A percentile compares a stretch with the other conserved stretches of the same genome.
These are phyloP conservation scores for Filobasidium wieringae DNA, from an alignment of 768 basidiomycete genomes.

Conservation along the genomic window DNA sequence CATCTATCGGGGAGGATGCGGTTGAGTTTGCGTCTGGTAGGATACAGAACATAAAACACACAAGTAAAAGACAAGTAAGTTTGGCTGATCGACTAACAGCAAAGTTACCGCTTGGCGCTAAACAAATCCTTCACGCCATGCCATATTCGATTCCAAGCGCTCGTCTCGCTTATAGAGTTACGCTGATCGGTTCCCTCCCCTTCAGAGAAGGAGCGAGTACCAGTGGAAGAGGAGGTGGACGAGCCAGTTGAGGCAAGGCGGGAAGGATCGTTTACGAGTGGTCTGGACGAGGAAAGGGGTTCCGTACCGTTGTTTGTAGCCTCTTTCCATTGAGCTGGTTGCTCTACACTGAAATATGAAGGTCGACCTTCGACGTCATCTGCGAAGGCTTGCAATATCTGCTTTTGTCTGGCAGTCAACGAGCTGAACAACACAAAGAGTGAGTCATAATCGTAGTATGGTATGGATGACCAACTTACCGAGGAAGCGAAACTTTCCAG, in stretches of 20 bases:
- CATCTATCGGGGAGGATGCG: no score
- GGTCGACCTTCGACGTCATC: slow-evolving; percentile 75
- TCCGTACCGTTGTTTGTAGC: slow-evolving; percentile 12
- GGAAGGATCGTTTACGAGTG: background rate
- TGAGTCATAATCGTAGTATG: background rate
- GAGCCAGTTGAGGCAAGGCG: background rate
- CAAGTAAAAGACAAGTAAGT: background rate
- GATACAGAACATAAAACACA: background rate
- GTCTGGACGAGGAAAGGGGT: background rate
- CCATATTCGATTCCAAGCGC: no score
- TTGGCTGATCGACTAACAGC: background rate
- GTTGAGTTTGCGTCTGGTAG: no score
- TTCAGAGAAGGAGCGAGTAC: no score
- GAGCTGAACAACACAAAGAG: slow-evolving; percentile 46
- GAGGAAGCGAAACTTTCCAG: slow-evolving; percentile 76
- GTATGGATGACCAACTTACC: slow-evolving; percentile 47
- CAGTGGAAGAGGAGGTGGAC: background rate
- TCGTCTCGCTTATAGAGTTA: no score
- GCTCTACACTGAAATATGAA: slow-evolving; percentile 20
- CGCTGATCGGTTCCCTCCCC: background rate
- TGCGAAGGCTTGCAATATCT: slow-evolving; percentile 77
- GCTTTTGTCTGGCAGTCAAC: slow-evolving; percentile 68
- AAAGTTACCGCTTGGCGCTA: background rate
- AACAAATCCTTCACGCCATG: slow-evolving; percentile 1
- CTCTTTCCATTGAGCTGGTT: background rate